phyloP scores from a whole-genome alignment of 306 rosid genomes.

The Betula pendula region DNA sequence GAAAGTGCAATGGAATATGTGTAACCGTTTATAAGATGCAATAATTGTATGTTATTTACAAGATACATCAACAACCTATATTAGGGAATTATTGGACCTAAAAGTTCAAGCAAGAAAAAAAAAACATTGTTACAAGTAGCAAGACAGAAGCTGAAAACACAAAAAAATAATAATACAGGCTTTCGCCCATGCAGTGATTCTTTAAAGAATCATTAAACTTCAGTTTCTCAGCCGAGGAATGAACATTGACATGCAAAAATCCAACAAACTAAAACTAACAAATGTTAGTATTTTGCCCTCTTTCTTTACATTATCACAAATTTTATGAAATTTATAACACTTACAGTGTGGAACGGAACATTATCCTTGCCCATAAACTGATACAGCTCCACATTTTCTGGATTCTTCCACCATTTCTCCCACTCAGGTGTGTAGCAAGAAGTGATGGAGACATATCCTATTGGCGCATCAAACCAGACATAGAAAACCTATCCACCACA shows the following conservation, averaged over 20 bases:
- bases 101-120: background rate
- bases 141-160: background rate
- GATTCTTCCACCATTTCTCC: conserved; percentile 99
- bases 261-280: background rate
- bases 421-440: conserved; percentile 84
- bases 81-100: background rate
- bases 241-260: background rate
- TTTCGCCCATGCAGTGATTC: background rate
- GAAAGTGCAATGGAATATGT: background rate
- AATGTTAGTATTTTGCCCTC: background rate
- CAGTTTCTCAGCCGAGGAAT: background rate
- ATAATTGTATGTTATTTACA: background rate
- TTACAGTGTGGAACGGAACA: conserved; percentile 96
- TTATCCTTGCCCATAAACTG: conserved; percentile 99
- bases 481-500: conserved; percentile 73
- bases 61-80: background rate
- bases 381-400: conserved; percentile 84
- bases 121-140: background rate
- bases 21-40: background rate
- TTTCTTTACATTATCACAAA: background rate
- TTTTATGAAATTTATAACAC: conserved; percentile 23
- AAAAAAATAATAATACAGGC: too few species aligned
- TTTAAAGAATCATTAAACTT: background rate
- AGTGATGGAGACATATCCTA: conserved; percentile 91
- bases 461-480: conserved; percentile 99